Conservation (phyloP, 306 rosid species). For the Lathyrus aphaca region DNA sequence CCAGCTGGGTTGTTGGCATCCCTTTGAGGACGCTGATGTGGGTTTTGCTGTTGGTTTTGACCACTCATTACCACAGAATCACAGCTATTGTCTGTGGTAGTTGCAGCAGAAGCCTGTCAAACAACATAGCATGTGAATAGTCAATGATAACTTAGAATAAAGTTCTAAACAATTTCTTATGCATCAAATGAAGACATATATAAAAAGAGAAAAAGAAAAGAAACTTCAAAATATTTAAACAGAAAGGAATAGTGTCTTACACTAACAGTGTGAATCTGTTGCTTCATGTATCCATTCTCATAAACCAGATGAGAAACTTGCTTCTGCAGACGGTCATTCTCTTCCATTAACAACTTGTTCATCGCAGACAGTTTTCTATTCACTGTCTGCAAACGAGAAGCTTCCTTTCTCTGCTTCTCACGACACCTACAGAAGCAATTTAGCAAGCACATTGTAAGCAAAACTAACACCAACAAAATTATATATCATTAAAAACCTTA, state of each 20-base stretch:
- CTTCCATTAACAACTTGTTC: slow-evolving; percentile 96
- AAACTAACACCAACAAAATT: background rate
- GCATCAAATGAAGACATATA: background rate
- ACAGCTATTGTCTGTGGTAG: slow-evolving; percentile 98
- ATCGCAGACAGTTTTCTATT: slow-evolving; percentile 83
- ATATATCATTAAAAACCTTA: background rate
- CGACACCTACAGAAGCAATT: slow-evolving; percentile 65
- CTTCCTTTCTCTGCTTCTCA: slow-evolving; percentile 96
- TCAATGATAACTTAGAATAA: background rate
- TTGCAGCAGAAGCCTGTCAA: slow-evolving; percentile 72
- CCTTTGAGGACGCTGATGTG: slow-evolving; percentile 91
- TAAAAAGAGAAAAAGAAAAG: background rate
- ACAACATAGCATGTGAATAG: background rate
- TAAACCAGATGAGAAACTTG: slow-evolving; percentile 94
- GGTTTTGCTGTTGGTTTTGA: slow-evolving; percentile 98
- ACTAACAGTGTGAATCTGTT: slow-evolving; percentile 77
- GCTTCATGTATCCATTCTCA: slow-evolving; percentile 86
- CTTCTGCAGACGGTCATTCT: slow-evolving; percentile 97
- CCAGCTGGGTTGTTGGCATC: slow-evolving; percentile 99
- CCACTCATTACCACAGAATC: slow-evolving; percentile 99
- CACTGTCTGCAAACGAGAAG: slow-evolving; percentile 88
- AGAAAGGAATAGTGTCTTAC: background rate
- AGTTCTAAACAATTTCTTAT: background rate
- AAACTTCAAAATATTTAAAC: background rate
- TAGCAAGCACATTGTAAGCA: background rate